Percentiles rank a stretch among this genome's conserved stretches.
Conservation (phyloP, 371 early-diverging fungal genomes). For the Rhizopus sp. region DNA sequence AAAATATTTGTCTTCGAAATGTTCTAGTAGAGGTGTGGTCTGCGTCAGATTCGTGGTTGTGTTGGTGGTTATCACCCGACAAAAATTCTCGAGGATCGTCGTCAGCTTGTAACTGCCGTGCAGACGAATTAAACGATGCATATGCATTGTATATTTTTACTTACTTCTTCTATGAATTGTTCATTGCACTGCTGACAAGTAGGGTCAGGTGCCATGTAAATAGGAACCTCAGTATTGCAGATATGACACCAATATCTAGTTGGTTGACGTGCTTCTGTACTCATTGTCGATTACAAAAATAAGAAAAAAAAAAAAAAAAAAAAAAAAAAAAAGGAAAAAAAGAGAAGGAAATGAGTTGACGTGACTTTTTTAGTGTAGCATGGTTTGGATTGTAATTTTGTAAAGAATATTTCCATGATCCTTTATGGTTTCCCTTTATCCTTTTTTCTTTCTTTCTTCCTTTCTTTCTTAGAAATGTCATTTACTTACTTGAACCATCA, state of each 20-base stretch:
- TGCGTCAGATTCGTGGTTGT: neutral
- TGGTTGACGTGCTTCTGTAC: conserved; percentile 23
- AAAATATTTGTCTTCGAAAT: neutral
- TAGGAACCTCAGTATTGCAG: conserved; percentile 43
- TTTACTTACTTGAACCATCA: neutral
- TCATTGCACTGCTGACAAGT: conserved; percentile 66
- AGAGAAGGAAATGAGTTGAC: conserved; percentile 1
- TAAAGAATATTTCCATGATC: neutral
- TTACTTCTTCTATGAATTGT: conserved; percentile 70
- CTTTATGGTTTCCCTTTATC: too few relatives aligned
- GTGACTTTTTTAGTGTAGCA: neutral
- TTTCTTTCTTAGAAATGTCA: neutral
- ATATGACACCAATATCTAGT: conserved; percentile 48
- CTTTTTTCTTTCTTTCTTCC: neutral
- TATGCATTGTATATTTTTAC: neutral
- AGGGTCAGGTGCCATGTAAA: conserved; percentile 57
- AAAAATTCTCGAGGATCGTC: conserved; percentile 49
- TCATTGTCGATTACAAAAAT: conserved; percentile 7
- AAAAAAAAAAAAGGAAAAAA: conserved; percentile 9
- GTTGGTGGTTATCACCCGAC: conserved; percentile 14
- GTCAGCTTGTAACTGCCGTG: conserved; percentile 38
- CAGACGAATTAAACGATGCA: neutral
- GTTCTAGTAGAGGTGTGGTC: neutral
- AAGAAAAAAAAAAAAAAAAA: conserved; percentile 5
- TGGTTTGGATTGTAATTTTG: neutral